phyloP scores from a whole-genome alignment of 148 eudicot genomes.

The Rheum nobile region DNA sequence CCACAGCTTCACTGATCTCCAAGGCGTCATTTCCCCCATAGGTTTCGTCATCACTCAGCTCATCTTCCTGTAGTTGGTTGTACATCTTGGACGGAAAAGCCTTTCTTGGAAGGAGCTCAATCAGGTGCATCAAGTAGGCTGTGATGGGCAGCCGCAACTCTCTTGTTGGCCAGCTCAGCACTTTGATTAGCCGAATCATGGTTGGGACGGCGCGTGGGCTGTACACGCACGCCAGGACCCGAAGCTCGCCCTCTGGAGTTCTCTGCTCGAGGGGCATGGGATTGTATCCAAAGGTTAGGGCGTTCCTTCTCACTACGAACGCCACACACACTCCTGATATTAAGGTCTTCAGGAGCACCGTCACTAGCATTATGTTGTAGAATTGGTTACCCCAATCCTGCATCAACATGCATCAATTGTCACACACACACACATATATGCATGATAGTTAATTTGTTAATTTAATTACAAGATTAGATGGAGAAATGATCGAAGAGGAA shows the following conservation, averaged over 20 bases:
- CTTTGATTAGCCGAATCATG: constrained; percentile 50
- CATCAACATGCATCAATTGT: too few relatives aligned
- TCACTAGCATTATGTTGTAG: constrained; percentile 39
- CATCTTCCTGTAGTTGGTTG: constrained; percentile 65
- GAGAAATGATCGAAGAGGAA: too few relatives aligned
- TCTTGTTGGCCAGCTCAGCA: constrained; percentile 41
- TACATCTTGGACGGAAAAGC: constrained; percentile 36
- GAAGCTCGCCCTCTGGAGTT: constrained; percentile 55
- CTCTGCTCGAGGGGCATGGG: constrained; percentile 51
- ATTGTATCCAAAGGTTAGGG: constrained; percentile 30
- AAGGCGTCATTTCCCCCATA: constrained; percentile 78
- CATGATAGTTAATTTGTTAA: too few relatives aligned
- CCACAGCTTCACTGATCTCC: constrained; percentile 61
- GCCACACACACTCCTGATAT: constrained; percentile 50
- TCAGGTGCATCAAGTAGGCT: constrained; percentile 67
- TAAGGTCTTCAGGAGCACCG: constrained; percentile 42
- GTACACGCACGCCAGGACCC: constrained; percentile 66
- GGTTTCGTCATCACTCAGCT: constrained; percentile 70
- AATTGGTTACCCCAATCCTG: constrained; percentile 41
- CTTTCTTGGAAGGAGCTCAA: constrained; percentile 69
- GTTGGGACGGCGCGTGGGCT: constrained; percentile 74
- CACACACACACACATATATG: too few relatives aligned
- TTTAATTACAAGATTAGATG: too few relatives aligned
- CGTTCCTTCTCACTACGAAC: constrained; percentile 38
- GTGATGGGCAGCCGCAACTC: constrained; percentile 48